phyloP scores from a whole-genome alignment of 345 rosid genomes.

The Salix brachista region DNA sequence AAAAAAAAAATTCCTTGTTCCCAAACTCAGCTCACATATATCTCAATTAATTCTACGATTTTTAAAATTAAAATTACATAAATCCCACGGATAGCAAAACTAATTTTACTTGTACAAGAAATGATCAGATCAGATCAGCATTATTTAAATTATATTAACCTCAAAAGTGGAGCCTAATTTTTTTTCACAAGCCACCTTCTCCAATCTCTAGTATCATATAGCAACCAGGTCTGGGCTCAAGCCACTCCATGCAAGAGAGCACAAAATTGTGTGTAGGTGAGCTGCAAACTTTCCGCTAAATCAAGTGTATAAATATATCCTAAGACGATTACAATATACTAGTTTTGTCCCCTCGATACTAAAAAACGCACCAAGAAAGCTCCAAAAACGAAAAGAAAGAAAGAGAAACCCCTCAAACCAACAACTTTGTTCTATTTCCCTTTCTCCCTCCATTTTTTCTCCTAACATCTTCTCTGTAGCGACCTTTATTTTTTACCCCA shows the following conservation, averaged over 20 bases:
- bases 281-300: not conserved
- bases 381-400: not conserved
- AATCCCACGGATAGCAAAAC: not conserved
- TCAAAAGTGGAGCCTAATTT: not conserved
- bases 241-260: not conserved
- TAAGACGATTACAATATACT: not conserved
- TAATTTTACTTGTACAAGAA: not conserved
- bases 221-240: not conserved
- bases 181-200: not conserved
- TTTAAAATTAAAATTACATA: too few relatives aligned
- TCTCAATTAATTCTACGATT: too few relatives aligned
- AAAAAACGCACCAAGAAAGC: not conserved
- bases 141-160: not conserved
- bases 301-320: not conserved
- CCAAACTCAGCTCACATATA: too few relatives aligned
- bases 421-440: not conserved
- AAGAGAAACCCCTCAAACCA: too few relatives aligned
- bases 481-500: not conserved
- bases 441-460: not conserved
- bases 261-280: not conserved
- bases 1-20: too few relatives aligned
- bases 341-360: constrained; percentile 14
- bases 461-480: not conserved
- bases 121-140: not conserved
- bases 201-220: not conserved